Evolutionary conservation across 2,329 filamentous ascomycete species (phyloP).

Genomic region (Colletotrichum sidae): DNA sequence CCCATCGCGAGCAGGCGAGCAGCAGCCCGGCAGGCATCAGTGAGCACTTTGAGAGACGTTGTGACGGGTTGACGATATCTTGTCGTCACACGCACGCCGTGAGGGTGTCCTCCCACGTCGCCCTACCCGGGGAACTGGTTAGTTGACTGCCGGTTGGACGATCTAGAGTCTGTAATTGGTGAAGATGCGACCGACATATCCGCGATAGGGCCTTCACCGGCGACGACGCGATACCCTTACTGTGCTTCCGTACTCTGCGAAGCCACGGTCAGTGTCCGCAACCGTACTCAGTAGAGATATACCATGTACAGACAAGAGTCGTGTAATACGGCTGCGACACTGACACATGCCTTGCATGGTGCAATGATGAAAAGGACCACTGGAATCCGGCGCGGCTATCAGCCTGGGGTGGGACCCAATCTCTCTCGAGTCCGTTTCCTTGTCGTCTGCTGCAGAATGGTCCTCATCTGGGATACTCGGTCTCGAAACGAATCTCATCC

Average conservation of each 20-base stretch:
- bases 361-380: no score
- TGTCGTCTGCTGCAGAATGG: slow-evolving; percentile 12
- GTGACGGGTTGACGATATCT: no score
- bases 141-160: no score
- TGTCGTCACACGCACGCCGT: no score
- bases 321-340: neutral
- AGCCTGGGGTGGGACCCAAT: slow-evolving; percentile 23
- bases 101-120: no score
- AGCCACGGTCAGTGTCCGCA: slow-evolving; percentile 15
- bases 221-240: no score
- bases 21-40: no score
- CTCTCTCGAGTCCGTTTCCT: slow-evolving; percentile 2
- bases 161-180: neutral
- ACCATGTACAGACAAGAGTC: no score
- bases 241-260: slow-evolving; percentile 15
- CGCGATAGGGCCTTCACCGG: slow-evolving; percentile 21
- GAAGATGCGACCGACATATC: neutral
- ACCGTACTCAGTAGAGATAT: neutral
- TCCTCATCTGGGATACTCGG: slow-evolving; percentile 3
- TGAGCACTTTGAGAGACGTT: no score
- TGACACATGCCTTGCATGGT: neutral
- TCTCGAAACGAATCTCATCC: slow-evolving; percentile 19
- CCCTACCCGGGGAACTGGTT: no score
- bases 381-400: neutral
- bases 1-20: no score